phyloP scores from a whole-genome alignment of 345 rosid species.

The Gossypium australe region DNA sequence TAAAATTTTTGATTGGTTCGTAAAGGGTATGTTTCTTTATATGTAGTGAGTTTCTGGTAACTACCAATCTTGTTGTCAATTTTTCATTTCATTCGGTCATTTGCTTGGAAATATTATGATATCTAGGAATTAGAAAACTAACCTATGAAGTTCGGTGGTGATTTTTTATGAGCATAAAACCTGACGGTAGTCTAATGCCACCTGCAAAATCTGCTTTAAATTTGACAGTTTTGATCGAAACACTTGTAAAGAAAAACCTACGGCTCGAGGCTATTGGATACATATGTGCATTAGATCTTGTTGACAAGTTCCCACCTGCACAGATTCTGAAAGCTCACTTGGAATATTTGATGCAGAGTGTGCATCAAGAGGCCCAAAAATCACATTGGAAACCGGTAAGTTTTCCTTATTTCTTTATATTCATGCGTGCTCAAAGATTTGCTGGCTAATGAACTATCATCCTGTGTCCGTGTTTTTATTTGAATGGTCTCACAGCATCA shows the following conservation, averaged over 20 bases:
- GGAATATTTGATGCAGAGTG: background rate
- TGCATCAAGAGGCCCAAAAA: conserved; percentile 12
- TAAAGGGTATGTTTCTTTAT: background rate
- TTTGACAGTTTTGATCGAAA: conserved; percentile 8
- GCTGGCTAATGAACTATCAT: background rate
- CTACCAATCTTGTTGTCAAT: background rate
- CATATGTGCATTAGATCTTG: conserved; percentile 30
- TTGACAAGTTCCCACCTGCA: conserved; percentile 25
- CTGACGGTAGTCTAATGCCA: background rate
- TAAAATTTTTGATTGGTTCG: background rate
- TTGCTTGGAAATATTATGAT: background rate
- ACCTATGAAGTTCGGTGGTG: background rate
- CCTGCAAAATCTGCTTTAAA: conserved; percentile 8
- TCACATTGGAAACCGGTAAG: background rate
- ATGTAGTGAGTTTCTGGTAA: background rate
- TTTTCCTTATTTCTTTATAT: background rate
- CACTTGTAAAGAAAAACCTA: background rate
- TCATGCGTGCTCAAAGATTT: background rate
- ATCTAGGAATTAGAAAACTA: background rate
- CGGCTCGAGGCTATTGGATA: conserved; percentile 26
- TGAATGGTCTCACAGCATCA: conserved; percentile 18
- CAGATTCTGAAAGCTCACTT: conserved; percentile 23
- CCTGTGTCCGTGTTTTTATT: background rate
- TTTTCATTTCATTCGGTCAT: background rate
- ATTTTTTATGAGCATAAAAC: too few relatives aligned